Percentiles rank a stretch among this genome's conserved stretches.
Conservation (phyloP, 2,329 filamentous ascomycete genomes). For the Ophiocordyceps australis region DNA sequence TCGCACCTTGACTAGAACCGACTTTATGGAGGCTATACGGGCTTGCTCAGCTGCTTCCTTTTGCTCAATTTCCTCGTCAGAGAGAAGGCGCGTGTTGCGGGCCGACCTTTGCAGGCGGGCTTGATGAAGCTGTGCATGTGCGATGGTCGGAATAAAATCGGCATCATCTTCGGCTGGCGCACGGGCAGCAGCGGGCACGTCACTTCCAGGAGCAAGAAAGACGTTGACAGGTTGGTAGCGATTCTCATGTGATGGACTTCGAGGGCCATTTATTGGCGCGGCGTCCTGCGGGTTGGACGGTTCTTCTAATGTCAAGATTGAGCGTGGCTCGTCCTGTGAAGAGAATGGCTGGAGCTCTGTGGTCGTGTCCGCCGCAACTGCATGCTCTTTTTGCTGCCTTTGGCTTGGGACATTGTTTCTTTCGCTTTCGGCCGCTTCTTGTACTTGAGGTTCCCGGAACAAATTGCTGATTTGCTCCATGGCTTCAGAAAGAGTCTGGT, state of each 20-base stretch:
- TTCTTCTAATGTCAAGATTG: too few species aligned
- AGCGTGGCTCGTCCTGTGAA: too few species aligned
- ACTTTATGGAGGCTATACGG: slow-evolving; percentile 45
- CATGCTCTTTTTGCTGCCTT: slow-evolving; percentile 2
- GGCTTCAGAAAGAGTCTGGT: slow-evolving; percentile 66
- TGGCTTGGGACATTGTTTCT: slow-evolving; percentile 1
- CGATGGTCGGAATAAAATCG: slow-evolving; percentile 62
- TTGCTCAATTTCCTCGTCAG: slow-evolving; percentile 64
- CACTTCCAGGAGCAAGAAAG: slow-evolving; percentile 58
- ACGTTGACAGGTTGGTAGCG: slow-evolving; percentile 42
- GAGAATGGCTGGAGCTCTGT: not conserved
- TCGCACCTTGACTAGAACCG: slow-evolving; percentile 60
- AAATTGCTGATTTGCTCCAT: slow-evolving; percentile 65
- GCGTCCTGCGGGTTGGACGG: slow-evolving; percentile 2
- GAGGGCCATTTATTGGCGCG: not conserved
- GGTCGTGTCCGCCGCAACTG: slow-evolving; percentile 6
- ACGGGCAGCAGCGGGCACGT: slow-evolving; percentile 58
- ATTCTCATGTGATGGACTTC: slow-evolving; percentile 8
- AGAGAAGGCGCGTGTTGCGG: slow-evolving; percentile 61
- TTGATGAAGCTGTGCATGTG: slow-evolving; percentile 61
- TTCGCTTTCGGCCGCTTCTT: slow-evolving; percentile 1
- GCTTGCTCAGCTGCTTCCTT: slow-evolving; percentile 47
- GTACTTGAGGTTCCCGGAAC: slow-evolving; percentile 36
- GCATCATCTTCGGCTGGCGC: slow-evolving; percentile 46
- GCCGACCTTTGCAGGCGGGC: slow-evolving; percentile 39